A percentile compares a stretch with the other conserved stretches of the same genome.
Conservation (phyloP, 495 filamentous ascomycete species). For the Diplogelasinospora grovesii region DNA sequence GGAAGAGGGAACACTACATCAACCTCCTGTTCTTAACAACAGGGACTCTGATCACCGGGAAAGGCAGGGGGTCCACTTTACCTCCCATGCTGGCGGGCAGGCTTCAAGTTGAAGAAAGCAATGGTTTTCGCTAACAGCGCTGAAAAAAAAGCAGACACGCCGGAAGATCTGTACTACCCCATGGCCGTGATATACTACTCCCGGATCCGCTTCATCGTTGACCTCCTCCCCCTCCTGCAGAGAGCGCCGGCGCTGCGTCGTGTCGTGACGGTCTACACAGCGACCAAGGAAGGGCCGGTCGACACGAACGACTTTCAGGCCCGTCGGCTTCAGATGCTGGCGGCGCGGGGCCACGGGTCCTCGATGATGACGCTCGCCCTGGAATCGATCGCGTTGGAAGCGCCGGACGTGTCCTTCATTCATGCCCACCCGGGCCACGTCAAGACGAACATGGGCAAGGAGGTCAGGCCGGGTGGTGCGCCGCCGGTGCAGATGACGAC, state of each 20-base stretch:
- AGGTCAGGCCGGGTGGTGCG: conserved; percentile 1
- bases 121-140: too few relatives aligned
- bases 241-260: conserved; percentile 42
- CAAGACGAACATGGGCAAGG: conserved; percentile 24
- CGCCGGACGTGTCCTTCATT: conserved; percentile 50
- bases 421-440: conserved; percentile 54
- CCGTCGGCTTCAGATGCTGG: conserved; percentile 16
- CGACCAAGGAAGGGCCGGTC: conserved; percentile 48
- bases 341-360: conserved; percentile 35
- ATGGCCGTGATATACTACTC: conserved; percentile 54
- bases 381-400: conserved; percentile 38
- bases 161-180: conserved; percentile 50
- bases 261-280: conserved; percentile 51
- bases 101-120: not conserved
- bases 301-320: conserved; percentile 40
- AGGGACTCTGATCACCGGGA: conserved; percentile 33
- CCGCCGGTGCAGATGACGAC: not conserved
- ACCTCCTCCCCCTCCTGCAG: conserved; percentile 55
- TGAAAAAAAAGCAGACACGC: conserved; percentile 44
- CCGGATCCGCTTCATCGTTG: conserved; percentile 55
- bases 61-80: conserved; percentile 3
- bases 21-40: conserved; percentile 57
- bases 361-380: conserved; percentile 47
- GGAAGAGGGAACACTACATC: conserved; percentile 43
- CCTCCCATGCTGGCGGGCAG: not conserved